phyloP scores from a whole-genome alignment of 1,284 basidiomycete species.

The Ganoderma sinense region DNA sequence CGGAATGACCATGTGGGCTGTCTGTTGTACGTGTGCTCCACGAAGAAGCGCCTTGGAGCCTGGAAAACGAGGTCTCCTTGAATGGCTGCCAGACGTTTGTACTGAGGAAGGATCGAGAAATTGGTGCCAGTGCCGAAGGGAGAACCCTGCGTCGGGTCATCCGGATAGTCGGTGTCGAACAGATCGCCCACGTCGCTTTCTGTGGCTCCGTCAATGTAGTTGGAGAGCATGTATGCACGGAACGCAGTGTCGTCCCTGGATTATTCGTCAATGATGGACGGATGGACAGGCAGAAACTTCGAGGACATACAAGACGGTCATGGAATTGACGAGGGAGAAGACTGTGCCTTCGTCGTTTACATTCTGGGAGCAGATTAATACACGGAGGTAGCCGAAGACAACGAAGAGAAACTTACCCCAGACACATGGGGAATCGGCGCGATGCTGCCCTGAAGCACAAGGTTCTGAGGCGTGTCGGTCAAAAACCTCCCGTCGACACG shows the following conservation, averaged over 20 bases:
- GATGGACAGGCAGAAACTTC: background rate
- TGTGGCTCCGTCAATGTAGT: conserved; percentile 7
- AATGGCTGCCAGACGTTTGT: conserved; percentile 60
- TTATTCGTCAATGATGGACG: background rate
- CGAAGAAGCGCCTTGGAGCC: conserved; percentile 57
- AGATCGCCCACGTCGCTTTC: conserved; percentile 19
- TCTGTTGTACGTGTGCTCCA: conserved; percentile 37
- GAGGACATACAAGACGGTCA: conserved; percentile 3
- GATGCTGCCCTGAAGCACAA: conserved; percentile 36
- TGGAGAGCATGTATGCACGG: conserved; percentile 2
- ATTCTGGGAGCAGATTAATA: background rate
- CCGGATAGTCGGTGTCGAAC: conserved; percentile 35
- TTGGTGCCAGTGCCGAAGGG: conserved; percentile 56
- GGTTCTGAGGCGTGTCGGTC: conserved; percentile 35
- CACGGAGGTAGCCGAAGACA: background rate
- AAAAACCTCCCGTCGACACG: conserved; percentile 47
- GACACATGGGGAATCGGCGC: conserved; percentile 42
- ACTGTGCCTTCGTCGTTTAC: conserved; percentile 11
- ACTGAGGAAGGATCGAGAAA: conserved; percentile 55
- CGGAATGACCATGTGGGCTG: conserved; percentile 43
- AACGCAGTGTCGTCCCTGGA: conserved; percentile 2
- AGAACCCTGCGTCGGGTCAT: conserved; percentile 49
- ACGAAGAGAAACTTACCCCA: conserved; percentile 29
- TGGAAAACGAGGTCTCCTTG: conserved; percentile 63
- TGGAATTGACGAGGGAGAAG: conserved; percentile 6